Conservation (phyloP, 495 filamentous ascomycete species). For the Endocarpon pusillum region DNA sequence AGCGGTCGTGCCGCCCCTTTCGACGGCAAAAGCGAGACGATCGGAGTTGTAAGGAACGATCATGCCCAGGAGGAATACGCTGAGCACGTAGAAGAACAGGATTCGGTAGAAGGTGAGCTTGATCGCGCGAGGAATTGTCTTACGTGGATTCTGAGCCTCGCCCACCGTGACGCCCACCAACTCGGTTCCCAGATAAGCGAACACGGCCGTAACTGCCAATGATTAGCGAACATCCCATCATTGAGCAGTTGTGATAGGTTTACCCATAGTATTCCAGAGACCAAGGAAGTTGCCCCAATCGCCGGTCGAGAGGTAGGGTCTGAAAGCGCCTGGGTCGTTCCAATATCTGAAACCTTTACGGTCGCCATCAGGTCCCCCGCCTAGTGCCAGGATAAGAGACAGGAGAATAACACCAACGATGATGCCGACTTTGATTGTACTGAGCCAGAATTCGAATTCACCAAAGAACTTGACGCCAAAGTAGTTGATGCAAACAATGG, state of each 20-base stretch:
- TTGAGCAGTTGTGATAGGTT: too few relatives aligned
- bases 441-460: constrained; percentile 73
- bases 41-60: constrained; percentile 37
- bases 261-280: too few relatives aligned
- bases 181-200: constrained; percentile 75
- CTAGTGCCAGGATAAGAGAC: constrained; percentile 51
- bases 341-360: constrained; percentile 65
- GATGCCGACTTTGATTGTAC: constrained; percentile 54
- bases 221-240: constrained; percentile 57
- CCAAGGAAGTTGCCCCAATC: background rate
- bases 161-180: constrained; percentile 54
- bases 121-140: constrained; percentile 60
- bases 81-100: constrained; percentile 56
- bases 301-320: constrained; percentile 3
- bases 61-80: constrained; percentile 34
- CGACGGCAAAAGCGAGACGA: constrained; percentile 36
- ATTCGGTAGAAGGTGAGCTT: constrained; percentile 76
- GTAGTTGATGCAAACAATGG: constrained; percentile 38
- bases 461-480: constrained; percentile 53
- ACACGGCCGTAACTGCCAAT: constrained; percentile 62
- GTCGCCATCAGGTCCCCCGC: constrained; percentile 56
- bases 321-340: constrained; percentile 50
- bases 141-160: constrained; percentile 61
- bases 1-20: constrained; percentile 22
- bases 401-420: constrained; percentile 51